These are phyloP conservation scores for Fonticula alba DNA, from an alignment of 78 protist genomes.

Conservation along the genomic window DNA sequence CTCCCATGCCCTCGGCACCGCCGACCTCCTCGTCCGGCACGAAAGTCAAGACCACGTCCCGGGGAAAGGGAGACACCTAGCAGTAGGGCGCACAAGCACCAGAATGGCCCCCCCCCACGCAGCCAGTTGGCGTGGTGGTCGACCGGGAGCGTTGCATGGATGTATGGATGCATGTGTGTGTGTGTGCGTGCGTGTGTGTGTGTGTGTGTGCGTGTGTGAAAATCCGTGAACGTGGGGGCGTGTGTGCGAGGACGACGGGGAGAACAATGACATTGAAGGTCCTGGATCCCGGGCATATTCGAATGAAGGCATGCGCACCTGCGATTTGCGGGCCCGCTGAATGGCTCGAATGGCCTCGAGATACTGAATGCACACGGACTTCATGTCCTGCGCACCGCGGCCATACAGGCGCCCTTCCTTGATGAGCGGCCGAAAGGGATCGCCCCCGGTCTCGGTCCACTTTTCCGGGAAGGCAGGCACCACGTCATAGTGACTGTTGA, in stretches of 20 bases:
- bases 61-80: neutral
- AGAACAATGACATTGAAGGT: slow-evolving; percentile 5
- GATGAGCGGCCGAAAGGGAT: slow-evolving; percentile 17
- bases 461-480: slow-evolving; percentile 43
- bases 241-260: slow-evolving; percentile 6
- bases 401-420: slow-evolving; percentile 38
- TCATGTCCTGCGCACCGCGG: slow-evolving; percentile 83
- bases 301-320: neutral
- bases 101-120: neutral
- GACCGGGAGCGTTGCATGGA: no score
- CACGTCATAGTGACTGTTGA: slow-evolving; percentile 7
- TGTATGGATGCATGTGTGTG: neutral
- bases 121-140: neutral
- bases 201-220: neutral
- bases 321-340: neutral
- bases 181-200: neutral
- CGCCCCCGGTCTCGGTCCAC: slow-evolving; percentile 41
- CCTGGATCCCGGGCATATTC: slow-evolving; percentile 12
- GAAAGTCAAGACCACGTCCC: neutral
- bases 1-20: slow-evolving; percentile 43
- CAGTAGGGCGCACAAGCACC: neutral
- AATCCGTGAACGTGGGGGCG: neutral
- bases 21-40: slow-evolving; percentile 63
- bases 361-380: slow-evolving; percentile 60
- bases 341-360: neutral